Base-by-base conservation (phyloP, 139 green algal species). In the Gonium pectorale region DNA sequence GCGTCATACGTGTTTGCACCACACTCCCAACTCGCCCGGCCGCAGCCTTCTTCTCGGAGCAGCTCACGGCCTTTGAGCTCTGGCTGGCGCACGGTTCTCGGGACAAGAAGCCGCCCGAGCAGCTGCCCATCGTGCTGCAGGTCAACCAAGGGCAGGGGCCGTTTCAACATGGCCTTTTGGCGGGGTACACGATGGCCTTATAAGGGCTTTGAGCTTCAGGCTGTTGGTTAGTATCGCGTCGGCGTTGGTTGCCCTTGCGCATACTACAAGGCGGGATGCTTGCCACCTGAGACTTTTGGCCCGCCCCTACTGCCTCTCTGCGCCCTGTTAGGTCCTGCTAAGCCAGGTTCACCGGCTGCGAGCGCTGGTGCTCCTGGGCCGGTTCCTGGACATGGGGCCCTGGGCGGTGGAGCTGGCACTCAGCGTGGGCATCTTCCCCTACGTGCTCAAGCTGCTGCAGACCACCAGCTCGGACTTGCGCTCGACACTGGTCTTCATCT, bases 51-150 rank as follows among this genome's bases (percentile, higher is more conserved):
- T 99, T 99, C 89, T 91, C 90, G 1, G 95, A 99, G 88, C 97
- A 99, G 95, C 95, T 99, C 26, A 98, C 96, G 15, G 97, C 97
- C 3, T 99, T 99, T 91, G 96, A 99, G 87, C 93, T 99, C 70
- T 99, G 97, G 97, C 94, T 99, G 64, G 86, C 95, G 51, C 93
- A 98, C 77, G 97, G 96, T 64, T 90, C 77, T 15, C 62, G 86
- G 5, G 90, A 96, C 71, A 98, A 97, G 91, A 86, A 90, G 85
- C 97, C 97, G 19, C 97, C 97, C 2, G 96, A 99, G 91, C 97
- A 99, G 94, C 95, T 99, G 85, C 97, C 97, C 44, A 99, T 99
- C 40, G 97, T 99, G 80, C 93, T 99, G 72, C 96, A 98, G 92
- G 94, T 91, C n/a, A n/a, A n/a, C n/a, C n/a, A n/a, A n/a, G n/a